Conservation (phyloP, 129 eudicot species). For the Flaveria linearis region DNA sequence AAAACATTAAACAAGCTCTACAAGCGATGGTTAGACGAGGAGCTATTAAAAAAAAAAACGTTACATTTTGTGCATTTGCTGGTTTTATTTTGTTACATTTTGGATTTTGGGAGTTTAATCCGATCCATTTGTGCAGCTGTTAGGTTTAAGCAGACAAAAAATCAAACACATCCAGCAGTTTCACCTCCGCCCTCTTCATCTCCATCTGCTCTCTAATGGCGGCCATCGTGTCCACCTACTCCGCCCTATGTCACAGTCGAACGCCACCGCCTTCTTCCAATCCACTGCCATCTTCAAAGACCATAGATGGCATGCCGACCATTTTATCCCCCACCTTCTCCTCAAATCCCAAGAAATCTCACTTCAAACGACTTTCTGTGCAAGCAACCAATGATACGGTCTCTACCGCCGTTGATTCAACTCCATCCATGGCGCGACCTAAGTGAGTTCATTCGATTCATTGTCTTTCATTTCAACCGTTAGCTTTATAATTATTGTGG, state of each 20-base stretch:
- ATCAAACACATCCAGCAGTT: neutral
- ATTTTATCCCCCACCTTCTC: constrained; percentile 1
- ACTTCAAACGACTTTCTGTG: constrained; percentile 30
- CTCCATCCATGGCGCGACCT: constrained; percentile 36
- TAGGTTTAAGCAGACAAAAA: neutral
- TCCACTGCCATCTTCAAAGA: constrained; percentile 16
- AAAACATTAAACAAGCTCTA: no score
- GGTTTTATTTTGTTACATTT: no score
- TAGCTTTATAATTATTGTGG: neutral
- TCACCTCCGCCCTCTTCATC: neutral
- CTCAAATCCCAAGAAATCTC: constrained; percentile 22
- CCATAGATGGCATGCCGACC: constrained; percentile 11
- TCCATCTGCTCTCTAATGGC: constrained; percentile 37
- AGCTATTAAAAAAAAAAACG: no score
- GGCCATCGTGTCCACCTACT: constrained; percentile 41
- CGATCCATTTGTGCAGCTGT: no score
- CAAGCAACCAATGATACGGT: constrained; percentile 34
- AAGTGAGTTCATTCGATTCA: constrained; percentile 30
- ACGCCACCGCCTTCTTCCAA: constrained; percentile 10
- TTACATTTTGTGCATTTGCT: no score
- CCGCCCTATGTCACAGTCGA: constrained; percentile 31
- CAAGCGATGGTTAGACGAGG: no score
- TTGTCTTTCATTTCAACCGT: neutral
- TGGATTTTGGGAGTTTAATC: no score
- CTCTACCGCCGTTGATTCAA: constrained; percentile 36